Base-by-base conservation (phyloP, 352 stramenopile species). In the Phytopythium mirpurense region DNA sequence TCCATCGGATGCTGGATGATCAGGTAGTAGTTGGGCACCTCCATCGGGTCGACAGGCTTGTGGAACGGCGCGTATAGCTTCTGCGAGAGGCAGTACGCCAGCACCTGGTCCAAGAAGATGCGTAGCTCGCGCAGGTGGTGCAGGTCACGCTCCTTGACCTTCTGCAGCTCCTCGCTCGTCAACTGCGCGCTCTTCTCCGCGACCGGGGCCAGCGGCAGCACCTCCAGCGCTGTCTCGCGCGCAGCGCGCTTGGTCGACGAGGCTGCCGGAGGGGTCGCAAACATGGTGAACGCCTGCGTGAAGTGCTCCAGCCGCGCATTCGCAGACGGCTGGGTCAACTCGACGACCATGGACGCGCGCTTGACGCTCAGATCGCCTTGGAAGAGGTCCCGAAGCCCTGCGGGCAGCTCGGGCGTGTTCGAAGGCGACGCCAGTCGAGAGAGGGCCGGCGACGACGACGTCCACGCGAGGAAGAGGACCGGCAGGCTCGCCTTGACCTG, bases 1-100 rank as follows among this genome's bases (percentile, higher is more conserved):
- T 94, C 85, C 84, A 97, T 97, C 15, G 88, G 88, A 5, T 71
- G 46, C 52, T 84, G 82, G 47, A 97, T 86, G 54, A 97, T 91
- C 41, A 90, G 41, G 50, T 96, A 93, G 58, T 97, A 97, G 37
- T 95, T 86, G 3, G 86, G 87, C 5, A 96, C 88, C 21, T 72
- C 78, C 26, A 79, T 66, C 14, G 67, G 65, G 37, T 96, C 82
- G 43, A 96, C 84, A 0, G 83, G 81, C 21, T 68, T 68, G 45
- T 83, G 70, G 46, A 95, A 95, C 18, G 78, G 78, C 1, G 65
- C 62, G 63, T 90, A 93, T 11, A 60, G 37, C 43, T 75, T 83
- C 52, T 91, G 73, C 4, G 70, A 72, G n/a, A 68, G 76, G 54
- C 82, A 91, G 59, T 93, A 95, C 51, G 90, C 72, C 11, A 96